Evolutionary conservation across 495 filamentous ascomycete genomes (phyloP).

Genomic region (Xylaria bambusicola): DNA sequence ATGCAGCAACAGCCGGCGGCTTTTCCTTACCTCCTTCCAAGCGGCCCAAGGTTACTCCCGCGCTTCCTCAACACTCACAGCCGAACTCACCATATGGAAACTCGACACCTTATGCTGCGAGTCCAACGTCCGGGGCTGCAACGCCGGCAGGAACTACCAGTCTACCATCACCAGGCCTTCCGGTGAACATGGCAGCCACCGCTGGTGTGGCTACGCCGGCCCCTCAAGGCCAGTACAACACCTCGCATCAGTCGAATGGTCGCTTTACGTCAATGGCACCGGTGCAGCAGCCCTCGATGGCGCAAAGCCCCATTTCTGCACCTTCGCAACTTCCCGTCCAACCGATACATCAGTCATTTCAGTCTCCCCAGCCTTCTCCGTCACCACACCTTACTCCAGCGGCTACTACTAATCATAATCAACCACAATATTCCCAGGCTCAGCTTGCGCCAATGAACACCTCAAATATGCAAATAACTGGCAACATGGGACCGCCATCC

Average conservation of each 20-base stretch:
- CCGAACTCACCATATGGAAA: conserved; percentile 29
- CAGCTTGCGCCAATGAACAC: conserved; percentile 36
- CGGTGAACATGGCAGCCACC: background rate
- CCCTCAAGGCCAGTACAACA: conserved; percentile 28
- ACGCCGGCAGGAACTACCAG: conserved; percentile 23
- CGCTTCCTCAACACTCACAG: conserved; percentile 44
- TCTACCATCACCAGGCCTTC: conserved; percentile 28
- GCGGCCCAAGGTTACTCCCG: conserved; percentile 68
- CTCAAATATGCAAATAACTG: conserved; percentile 26
- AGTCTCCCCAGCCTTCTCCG: conserved; percentile 2
- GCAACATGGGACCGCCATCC: conserved; percentile 75
- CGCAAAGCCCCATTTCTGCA: conserved; percentile 31
- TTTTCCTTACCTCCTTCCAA: conserved; percentile 60
- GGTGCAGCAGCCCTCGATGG: conserved; percentile 45
- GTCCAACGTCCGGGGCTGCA: conserved; percentile 31
- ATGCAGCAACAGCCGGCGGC: conserved; percentile 17
- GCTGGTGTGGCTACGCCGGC: conserved; percentile 21
- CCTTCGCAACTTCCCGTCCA: conserved; percentile 30
- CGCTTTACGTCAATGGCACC: conserved; percentile 55
- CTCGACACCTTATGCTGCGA: conserved; percentile 22
- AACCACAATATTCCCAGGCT: conserved; percentile 40
- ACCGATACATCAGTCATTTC: conserved; percentile 1
- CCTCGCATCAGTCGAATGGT: conserved; percentile 39
- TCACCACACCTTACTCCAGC: conserved; percentile 9
- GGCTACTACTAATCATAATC: conserved; percentile 20